Percentiles rank a stretch among this genome's conserved stretches.
These are phyloP conservation scores for Spinacia oleracea DNA, from an alignment of 179 eudicot genomes.

Conservation along the genomic window DNA sequence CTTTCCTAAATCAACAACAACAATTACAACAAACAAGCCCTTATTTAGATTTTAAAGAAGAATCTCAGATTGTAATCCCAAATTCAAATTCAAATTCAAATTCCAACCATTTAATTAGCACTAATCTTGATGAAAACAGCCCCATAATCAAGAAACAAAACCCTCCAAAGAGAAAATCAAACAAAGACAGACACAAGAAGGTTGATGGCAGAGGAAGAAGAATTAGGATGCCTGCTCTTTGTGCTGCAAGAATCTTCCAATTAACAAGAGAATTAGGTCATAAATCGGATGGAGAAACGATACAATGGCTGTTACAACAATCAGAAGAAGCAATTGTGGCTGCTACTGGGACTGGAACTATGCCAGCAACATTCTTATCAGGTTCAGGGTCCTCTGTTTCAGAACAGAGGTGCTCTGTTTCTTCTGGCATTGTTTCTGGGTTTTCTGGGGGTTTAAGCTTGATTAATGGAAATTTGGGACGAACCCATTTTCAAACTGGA, in stretches of 20 bases:
- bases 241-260: constrained; percentile 57
- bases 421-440: constrained; percentile 21
- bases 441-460: constrained; percentile 9
- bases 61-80: constrained; percentile 18
- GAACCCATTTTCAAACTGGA: constrained; percentile 24
- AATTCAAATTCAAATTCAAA: too few relatives aligned
- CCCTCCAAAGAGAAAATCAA: constrained; percentile 43
- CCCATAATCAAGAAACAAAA: constrained; percentile 16
- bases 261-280: constrained; percentile 52
- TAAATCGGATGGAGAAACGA: constrained; percentile 35
- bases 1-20: constrained; percentile 18
- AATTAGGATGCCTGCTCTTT: constrained; percentile 55
- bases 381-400: constrained; percentile 30
- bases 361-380: constrained; percentile 28
- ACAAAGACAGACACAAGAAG: constrained; percentile 56
- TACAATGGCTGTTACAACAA: constrained; percentile 35
- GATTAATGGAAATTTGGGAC: constrained; percentile 18
- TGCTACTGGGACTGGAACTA: constrained; percentile 32
- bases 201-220: constrained; percentile 63
- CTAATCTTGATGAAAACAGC: constrained; percentile 1
- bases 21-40: constrained; percentile 12
- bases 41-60: constrained; percentile 18
- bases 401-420: constrained; percentile 34
- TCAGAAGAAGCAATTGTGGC: constrained; percentile 36
- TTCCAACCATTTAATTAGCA: constrained; percentile 3